A percentile compares a stretch with the other conserved stretches of the same genome.
Evolutionary conservation across 441 rosid genomes (phyloP).

Genomic region (Daphne laureola): DNA sequence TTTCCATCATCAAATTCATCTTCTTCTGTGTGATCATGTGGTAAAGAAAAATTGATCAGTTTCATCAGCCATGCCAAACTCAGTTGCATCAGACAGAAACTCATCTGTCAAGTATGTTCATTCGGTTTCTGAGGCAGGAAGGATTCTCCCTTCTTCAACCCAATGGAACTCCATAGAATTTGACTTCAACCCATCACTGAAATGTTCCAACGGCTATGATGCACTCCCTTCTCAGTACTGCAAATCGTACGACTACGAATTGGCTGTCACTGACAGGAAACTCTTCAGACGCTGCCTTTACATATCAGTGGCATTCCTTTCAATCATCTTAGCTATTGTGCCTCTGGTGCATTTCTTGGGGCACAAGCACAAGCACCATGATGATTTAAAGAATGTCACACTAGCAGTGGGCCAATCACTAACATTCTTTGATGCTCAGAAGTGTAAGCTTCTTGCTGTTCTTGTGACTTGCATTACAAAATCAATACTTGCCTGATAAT

Average conservation of each 20-base stretch:
- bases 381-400: conserved; percentile 37
- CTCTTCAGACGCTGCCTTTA: conserved; percentile 37
- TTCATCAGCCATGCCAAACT: conserved; percentile 19
- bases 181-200: conserved; percentile 19
- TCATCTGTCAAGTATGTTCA: conserved; percentile 25
- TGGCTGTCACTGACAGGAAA: conserved; percentile 33
- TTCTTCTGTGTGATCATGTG: too few species aligned
- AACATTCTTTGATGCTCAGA: conserved; percentile 56
- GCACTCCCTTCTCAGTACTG: conserved; percentile 41
- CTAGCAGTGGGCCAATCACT: conserved; percentile 47
- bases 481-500: too few species aligned
- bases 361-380: conserved; percentile 24
- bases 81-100: conserved; percentile 9
- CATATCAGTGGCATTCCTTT: conserved; percentile 17
- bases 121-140: conserved; percentile 28
- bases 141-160: conserved; percentile 43
- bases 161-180: conserved; percentile 40
- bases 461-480: neutral
- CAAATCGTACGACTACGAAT: conserved; percentile 38
- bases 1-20: too few species aligned
- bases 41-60: neutral
- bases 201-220: conserved; percentile 23
- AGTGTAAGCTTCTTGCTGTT: conserved; percentile 25
- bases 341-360: conserved; percentile 31
- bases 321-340: conserved; percentile 19